Conservation (phyloP, 192 early-diverging fungal species). For the Chytriomyces confervae region DNA sequence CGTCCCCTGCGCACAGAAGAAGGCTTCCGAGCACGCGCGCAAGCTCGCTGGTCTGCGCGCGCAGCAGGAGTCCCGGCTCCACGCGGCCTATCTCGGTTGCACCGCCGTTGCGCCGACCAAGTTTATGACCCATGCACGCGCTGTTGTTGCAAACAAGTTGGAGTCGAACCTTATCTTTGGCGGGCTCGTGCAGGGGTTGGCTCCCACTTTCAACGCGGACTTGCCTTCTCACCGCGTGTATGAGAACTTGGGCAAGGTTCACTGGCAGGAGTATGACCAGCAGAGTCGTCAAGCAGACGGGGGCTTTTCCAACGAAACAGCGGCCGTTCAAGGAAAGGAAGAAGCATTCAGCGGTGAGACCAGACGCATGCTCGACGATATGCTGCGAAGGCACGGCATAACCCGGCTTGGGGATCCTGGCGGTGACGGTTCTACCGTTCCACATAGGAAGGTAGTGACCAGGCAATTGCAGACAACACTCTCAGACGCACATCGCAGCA, state of each 20-base stretch:
- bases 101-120: constrained; percentile 9
- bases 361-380: constrained; percentile 6
- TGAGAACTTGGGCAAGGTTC: constrained; percentile 15
- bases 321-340: background rate
- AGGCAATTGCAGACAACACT: background rate
- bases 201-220: constrained; percentile 5
- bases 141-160: background rate
- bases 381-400: constrained; percentile 22
- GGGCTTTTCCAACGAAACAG: background rate
- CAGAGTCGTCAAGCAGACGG: background rate
- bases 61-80: constrained; percentile 15
- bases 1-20: constrained; percentile 12
- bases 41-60: constrained; percentile 22
- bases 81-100: constrained; percentile 16
- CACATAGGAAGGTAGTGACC: background rate
- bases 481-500: background rate
- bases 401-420: background rate
- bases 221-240: constrained; percentile 10
- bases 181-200: constrained; percentile 15
- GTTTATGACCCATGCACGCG: constrained; percentile 15
- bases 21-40: constrained; percentile 7
- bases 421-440: background rate
- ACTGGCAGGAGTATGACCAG: constrained; percentile 13
- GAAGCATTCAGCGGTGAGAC: background rate
- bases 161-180: constrained; percentile 22